Conservation (phyloP, 257 asterid species). For the Ilex aquifolium region DNA sequence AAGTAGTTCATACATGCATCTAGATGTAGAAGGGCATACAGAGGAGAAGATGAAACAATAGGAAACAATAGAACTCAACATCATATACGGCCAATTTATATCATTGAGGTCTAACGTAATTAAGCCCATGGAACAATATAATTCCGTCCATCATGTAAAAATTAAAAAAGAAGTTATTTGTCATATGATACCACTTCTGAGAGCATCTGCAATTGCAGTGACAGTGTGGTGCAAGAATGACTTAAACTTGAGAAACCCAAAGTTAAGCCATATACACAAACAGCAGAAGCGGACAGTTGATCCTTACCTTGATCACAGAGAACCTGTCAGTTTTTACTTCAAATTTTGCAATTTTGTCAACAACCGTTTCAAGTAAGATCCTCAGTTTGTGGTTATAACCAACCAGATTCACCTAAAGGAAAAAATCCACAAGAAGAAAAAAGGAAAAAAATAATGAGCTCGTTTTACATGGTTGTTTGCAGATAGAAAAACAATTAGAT, state of each 20-base stretch:
- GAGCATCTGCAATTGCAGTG: too few species aligned
- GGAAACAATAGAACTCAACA: too few species aligned
- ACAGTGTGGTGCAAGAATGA: not conserved
- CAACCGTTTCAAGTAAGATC: conserved; percentile 73
- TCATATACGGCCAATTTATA: too few species aligned
- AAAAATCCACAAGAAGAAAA: conserved; percentile 1
- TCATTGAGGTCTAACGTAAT: not conserved
- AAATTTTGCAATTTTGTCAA: conserved; percentile 58
- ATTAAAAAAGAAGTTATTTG: not conserved
- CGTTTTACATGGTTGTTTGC: not conserved
- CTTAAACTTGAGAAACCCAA: too few species aligned
- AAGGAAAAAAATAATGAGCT: conserved; percentile 3
- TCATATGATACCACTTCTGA: too few species aligned
- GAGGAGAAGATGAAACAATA: too few species aligned
- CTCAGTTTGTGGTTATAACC: conserved; percentile 88
- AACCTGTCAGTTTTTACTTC: conserved; percentile 94
- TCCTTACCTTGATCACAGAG: conserved; percentile 78
- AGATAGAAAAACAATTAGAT: not conserved
- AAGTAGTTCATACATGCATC: too few species aligned
- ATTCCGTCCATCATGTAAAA: not conserved
- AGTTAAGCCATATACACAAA: conserved; percentile 11
- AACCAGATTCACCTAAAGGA: conserved; percentile 65
- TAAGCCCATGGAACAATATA: not conserved
- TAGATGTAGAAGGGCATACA: too few species aligned
- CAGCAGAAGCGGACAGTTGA: conserved; percentile 12